Evolutionary conservation across 768 basidiomycete genomes (phyloP), one percentile per base, ranked within the genome.

Genomic region (Megacollybia marginata): DNA sequence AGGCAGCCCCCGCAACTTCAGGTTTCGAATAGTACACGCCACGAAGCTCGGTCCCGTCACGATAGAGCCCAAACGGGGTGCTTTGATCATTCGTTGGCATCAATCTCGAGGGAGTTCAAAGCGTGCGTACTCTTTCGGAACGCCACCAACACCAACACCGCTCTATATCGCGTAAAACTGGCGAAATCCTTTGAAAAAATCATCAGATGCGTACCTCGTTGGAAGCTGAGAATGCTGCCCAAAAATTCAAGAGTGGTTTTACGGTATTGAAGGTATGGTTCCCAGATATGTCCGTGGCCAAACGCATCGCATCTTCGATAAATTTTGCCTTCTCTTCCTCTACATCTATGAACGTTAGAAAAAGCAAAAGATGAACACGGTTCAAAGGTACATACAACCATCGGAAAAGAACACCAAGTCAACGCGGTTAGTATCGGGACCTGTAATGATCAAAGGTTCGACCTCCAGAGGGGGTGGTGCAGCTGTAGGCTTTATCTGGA

Each of bases 241-340:
- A 91, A 55, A 89, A 87, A 59, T 89, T 90, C 54, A 90, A 65
- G 43, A 89, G 66, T 2, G 86, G 85, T 55, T 76, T 78, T 16
- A 91, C 86, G 0, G 85, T 82, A 53, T 82, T 73, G 62, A 88
- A 89, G 0, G 88, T 88, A 54, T 86, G 82, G 57, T 88, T 88
- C 28, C 73, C 65, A 2, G 87, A 81, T 33, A 90, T 70, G 58
- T 87, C 88, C 42, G 74, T 59, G 0, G 84, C 88, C 9, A 90
- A 76, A 28, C 82, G 73, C 46, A 62, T 62, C 2, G 85, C 84
- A 55, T 90, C 88, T 34, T 70, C 61, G 40, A 88, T 51, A 56
- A 90, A 89, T 56, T 82, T 86, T 9, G 62, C 69, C 33, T 72
- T 67, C 58, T 90, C 88, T 31, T 68, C 65, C 18, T 43, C 49